Evolutionary conservation across 2,329 filamentous ascomycete species (phyloP), one percentile per base, ranked within the genome.

Genomic region (Claviceps sorghi): DNA sequence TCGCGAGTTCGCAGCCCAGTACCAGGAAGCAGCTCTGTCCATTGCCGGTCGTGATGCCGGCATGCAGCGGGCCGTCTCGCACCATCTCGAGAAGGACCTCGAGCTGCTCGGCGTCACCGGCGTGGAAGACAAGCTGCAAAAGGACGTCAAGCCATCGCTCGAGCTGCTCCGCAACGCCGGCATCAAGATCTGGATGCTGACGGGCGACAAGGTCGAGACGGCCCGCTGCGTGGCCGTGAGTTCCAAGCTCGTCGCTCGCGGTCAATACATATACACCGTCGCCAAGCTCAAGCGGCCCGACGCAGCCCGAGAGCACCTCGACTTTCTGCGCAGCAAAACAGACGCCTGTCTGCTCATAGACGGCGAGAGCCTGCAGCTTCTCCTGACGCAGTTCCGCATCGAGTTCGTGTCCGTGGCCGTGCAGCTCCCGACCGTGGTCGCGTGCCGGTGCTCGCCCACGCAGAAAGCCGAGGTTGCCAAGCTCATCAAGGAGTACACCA

Each of bases 171-270:
- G 93, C 58, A 98, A 98, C 61, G 93, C 93, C 0, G 93, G 93
- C 29, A 93, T 98, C 70, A 97, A 97, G 68, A 97, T 98, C 49
- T 98, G 93, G 93, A 98, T 98, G 93, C 75, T 98, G 65, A 98
- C 93, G 0, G 93, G 93, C 47, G 93, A 98, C 74, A 98, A 98
- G 69, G 88, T 98, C 2, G 93, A 98, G 69, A 98, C 93, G 15
- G 93, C 93, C 17, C 83, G 93, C 38, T 98, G 93, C 67, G 91
- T 98, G 13, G 94, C 93, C 2, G 86, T 98, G 44, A 94, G 86
- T 62, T 90, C 91, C 32, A 96, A 96, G 66, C 78, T 98, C 7
- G 93, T 98, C 15, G 85, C 89, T 4, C 78, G 93, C 56, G 91
- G 91, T 1, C 94, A 98, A 68, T 93, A 91, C 65, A 95, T 98